phyloP scores from a whole-genome alignment of 208 protist species.

The Leishmania tropica region DNA sequence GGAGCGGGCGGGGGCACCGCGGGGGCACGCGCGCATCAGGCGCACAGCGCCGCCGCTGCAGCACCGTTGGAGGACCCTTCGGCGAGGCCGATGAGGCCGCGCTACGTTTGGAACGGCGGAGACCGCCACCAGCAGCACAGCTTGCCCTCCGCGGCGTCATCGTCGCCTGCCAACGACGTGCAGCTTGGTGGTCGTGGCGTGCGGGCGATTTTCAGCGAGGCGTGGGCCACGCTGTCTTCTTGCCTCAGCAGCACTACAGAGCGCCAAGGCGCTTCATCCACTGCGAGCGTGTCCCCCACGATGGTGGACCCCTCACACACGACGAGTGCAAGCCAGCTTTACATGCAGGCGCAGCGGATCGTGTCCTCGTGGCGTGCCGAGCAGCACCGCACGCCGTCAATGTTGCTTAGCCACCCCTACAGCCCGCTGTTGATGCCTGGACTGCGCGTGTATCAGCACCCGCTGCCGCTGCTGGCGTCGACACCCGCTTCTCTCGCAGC shows the following conservation, averaged over 20 bases:
- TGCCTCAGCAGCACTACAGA: background rate
- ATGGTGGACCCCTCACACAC: background rate
- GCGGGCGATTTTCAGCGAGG: background rate
- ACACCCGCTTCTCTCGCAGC: background rate
- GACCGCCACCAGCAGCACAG: background rate
- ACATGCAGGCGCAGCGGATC: background rate
- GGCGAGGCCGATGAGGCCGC: background rate
- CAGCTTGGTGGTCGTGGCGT: background rate
- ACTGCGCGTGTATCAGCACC: constrained; percentile 15
- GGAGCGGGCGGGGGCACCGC: background rate
- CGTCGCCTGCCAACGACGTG: background rate
- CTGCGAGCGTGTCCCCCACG: background rate
- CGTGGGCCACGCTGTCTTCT: background rate
- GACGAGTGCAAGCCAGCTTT: background rate
- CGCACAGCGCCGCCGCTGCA: background rate
- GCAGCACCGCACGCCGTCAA: constrained; percentile 26
- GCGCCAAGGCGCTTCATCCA: background rate
- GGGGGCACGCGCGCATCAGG: background rate
- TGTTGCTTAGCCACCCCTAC: constrained; percentile 33
- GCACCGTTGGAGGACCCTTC: background rate
- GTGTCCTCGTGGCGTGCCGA: constrained; percentile 12
- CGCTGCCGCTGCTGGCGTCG: background rate
- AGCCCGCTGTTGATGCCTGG: constrained; percentile 20
- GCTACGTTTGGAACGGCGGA: constrained; percentile 21
- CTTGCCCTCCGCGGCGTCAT: background rate